Conservation (phyloP, 148 eudicot genomes). For the Vaccinium myrtillus region DNA sequence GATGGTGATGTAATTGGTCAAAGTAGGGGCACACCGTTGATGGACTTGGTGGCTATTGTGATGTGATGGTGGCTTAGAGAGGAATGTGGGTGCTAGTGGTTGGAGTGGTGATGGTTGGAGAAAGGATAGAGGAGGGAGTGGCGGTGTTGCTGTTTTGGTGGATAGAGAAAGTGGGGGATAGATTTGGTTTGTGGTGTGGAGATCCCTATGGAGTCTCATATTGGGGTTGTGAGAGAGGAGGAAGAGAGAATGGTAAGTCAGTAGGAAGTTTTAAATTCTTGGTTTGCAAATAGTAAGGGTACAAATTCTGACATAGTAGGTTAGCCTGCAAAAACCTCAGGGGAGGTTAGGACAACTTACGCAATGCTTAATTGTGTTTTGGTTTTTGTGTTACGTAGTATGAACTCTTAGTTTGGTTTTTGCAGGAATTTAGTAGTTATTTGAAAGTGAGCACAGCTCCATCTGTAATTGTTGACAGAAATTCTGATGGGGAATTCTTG, state of each 20-base stretch:
- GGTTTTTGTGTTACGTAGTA: slow-evolving; percentile 1
- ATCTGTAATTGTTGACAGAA: slow-evolving; percentile 77
- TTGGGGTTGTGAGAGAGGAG: background rate
- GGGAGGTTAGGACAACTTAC: background rate
- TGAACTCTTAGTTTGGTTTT: slow-evolving; percentile 20
- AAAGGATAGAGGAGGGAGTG: background rate
- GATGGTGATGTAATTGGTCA: background rate
- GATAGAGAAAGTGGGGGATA: background rate
- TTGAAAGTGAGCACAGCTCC: slow-evolving; percentile 73
- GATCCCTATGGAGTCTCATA: background rate
- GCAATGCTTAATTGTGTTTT: slow-evolving; percentile 12
- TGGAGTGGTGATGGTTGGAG: slow-evolving; percentile 1
- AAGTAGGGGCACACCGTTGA: background rate
- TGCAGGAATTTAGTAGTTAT: slow-evolving; percentile 83
- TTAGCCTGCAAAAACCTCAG: background rate
- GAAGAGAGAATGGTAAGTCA: background rate
- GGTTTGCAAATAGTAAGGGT: background rate
- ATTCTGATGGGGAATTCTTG: slow-evolving; percentile 79
- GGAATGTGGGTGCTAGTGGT: background rate
- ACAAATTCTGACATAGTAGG: background rate
- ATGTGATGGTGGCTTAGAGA: background rate
- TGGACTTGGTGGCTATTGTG: background rate
- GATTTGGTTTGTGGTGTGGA: background rate
- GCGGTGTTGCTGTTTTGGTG: background rate
- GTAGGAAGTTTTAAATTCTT: background rate